Conservation (phyloP, 805 yeast genomes). For the Suhomyces prunicola region DNA sequence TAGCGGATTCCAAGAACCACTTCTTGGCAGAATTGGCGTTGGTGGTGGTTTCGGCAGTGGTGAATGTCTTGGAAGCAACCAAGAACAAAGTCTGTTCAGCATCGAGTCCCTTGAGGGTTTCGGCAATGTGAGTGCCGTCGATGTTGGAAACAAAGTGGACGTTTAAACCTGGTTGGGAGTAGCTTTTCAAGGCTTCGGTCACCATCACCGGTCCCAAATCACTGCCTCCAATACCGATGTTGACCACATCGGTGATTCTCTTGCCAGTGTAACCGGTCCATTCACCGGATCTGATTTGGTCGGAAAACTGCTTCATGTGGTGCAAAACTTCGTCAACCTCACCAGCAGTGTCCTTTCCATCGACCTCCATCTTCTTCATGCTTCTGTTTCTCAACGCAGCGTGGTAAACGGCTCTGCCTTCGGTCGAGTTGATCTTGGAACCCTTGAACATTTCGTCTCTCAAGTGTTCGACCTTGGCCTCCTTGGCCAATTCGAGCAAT, state of each 20-base stretch:
- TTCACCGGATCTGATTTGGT: conserved; percentile 82
- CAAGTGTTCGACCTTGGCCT: conserved; percentile 81
- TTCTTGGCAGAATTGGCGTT: conserved; percentile 93
- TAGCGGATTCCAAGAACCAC: conserved; percentile 83
- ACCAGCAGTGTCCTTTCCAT: conserved; percentile 83
- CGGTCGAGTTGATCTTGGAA: conserved; percentile 91
- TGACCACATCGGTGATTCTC: conserved; percentile 88
- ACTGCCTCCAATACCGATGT: conserved; percentile 98
- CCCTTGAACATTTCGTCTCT: conserved; percentile 93
- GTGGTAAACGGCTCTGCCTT: conserved; percentile 95
- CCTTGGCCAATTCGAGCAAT: conserved; percentile 78
- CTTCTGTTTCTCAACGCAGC: conserved; percentile 94
- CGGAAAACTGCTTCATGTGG: conserved; percentile 96
- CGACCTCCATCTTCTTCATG: conserved; percentile 78
- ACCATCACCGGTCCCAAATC: conserved; percentile 99
- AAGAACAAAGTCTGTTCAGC: conserved; percentile 91
- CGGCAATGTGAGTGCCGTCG: conserved; percentile 97
- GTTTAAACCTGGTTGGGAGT: conserved; percentile 66
- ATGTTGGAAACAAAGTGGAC: conserved; percentile 97
- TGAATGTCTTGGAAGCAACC: conserved; percentile 96
- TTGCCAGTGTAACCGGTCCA: conserved; percentile 98
- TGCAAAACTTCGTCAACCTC: conserved; percentile 88
- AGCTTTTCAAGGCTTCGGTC: conserved; percentile 94
- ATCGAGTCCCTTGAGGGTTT: conserved; percentile 70
- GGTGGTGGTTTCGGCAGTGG: conserved; percentile 97